Conservation (phyloP, 768 basidiomycete genomes). For the Lactarius tabidus region DNA sequence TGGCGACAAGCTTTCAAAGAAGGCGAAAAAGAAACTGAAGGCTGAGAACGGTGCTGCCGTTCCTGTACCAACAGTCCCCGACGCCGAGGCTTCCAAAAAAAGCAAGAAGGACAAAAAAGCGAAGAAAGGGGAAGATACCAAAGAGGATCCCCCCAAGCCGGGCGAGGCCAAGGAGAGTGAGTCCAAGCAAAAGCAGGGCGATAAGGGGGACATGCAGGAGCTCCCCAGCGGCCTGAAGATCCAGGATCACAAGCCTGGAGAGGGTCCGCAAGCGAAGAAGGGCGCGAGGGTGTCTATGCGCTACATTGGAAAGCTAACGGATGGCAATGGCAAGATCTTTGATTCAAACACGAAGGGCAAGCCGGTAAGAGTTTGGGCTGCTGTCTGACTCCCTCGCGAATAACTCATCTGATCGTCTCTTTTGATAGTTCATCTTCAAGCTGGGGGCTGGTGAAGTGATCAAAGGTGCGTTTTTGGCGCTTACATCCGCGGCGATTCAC, state of each 20-base stretch:
- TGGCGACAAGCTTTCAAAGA: slow-evolving; percentile 45
- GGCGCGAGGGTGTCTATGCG: slow-evolving; percentile 82
- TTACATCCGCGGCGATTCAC: slow-evolving; percentile 6
- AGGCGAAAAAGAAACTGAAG: slow-evolving; percentile 67
- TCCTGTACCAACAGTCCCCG: slow-evolving; percentile 28
- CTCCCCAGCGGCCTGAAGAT: slow-evolving; percentile 73
- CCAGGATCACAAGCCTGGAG: slow-evolving; percentile 71
- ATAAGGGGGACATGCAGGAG: slow-evolving; percentile 38
- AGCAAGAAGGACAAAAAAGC: slow-evolving; percentile 36
- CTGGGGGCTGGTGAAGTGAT: slow-evolving; percentile 91
- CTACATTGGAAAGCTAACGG: slow-evolving; percentile 86
- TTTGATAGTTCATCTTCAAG: slow-evolving; percentile 61
- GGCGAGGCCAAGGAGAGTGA: slow-evolving; percentile 23
- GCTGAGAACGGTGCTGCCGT: slow-evolving; percentile 47
- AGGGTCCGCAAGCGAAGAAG: slow-evolving; percentile 81
- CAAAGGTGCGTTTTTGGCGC: slow-evolving; percentile 50
- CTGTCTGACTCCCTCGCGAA: not conserved
- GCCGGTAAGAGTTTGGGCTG: slow-evolving; percentile 52
- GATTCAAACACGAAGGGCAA: slow-evolving; percentile 82
- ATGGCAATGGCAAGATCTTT: slow-evolving; percentile 73
- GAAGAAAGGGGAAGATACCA: slow-evolving; percentile 33
- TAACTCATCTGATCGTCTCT: slow-evolving; percentile 15
- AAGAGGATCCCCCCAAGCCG: slow-evolving; percentile 16
- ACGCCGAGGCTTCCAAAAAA: slow-evolving; percentile 31
- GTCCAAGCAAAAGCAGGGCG: slow-evolving; percentile 33